Base-by-base conservation (phyloP, 2,329 filamentous ascomycete species). In the Cercospora citrullina region DNA sequence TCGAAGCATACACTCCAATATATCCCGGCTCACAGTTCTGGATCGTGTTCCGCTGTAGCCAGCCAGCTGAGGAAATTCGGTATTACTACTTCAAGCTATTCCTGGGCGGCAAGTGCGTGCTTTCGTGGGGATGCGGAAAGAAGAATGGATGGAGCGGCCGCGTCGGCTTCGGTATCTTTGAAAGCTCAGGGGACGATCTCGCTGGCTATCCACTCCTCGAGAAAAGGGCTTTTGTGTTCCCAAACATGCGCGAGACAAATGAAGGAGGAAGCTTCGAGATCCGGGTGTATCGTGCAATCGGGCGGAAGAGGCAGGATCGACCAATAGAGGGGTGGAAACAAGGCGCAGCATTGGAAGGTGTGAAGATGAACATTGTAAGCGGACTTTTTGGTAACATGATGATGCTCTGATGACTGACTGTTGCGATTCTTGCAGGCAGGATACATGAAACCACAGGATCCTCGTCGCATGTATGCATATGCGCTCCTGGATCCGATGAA, bases 401-500 rank as follows among this genome's bases (percentile, higher is more conserved):
- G 8, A 28, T 30, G 9, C 39, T n/a, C 18, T 26, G 53, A 18
- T 31, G 53, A 10, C 26, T 58, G 53, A 58, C 23, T 16, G 26
- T 30, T 53, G 21, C 59, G 14, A 4, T 48, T 26, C 26, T 42
- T 30, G 8, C 26, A 81, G 4, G 72, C 74, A 23, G 71, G 71
- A 16, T 63, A 63, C 21, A 74, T 81, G 8, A 78, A 79, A 60
- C 69, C 73, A 36, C 75, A 80, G 36, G 78, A 82, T 10, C 81
- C 81, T 8, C 80, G 79, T 68, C 76, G 79, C 3, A 83, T 79
- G 73, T 86, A 85, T 74, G 80, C 79, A 62, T 85, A 84, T 63
- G 80, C 82, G 1, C 78, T 86, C 18, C 74, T 85, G 21, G 84
- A 86, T 72, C 79, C 83, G 1, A 63, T 81, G 6, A 82, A 85